Evolutionary conservation across 495 filamentous ascomycete genomes (phyloP), one percentile per base, ranked within the genome.

Genomic region (Astrothelium subdiscretum): DNA sequence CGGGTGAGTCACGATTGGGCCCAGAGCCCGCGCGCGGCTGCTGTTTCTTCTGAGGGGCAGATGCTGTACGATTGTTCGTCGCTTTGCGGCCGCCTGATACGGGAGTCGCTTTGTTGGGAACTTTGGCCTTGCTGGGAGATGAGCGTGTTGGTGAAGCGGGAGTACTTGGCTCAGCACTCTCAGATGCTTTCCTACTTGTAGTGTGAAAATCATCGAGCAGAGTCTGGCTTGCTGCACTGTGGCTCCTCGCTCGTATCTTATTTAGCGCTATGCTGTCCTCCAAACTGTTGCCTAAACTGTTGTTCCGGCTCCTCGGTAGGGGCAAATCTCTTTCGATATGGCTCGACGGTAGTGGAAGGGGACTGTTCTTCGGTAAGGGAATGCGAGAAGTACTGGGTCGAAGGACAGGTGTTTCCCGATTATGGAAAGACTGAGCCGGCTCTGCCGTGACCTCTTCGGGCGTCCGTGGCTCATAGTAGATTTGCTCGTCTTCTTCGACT

Each of bases 401-500:
- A n/a, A 73, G 61, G 29, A 58, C 57, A 26, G 48, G 44, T 74
- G 70, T 29, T 68, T 60, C 31, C 26, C n/a, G 27, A 18, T 35
- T 20, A 32, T 52, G 13, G 24, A 54, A 54, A 3, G 48, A 57
- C 0, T 57, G 76, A 31, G 75, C 72, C 58, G 64, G 74, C 31
- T 91, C 86, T 26, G 86, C 83, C 12, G 87, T 85, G 65, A 88
- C 86, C 66, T 96, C 92, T 68, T 92, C 87, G 6, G 89, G 88
- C 35, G 83, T 82, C 61, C 90, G 84, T 43, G 92, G 78, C 70
- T 96, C 89, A 82, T 85, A 90, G 22, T 81, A 68, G 15, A 69
- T 61, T 26, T 69, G 72, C n/a, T 77, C 74, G 3, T 71, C 65
- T 15, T 74, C 72, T n/a, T 62, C 64, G 12, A 73, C 63, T 57